phyloP scores from a whole-genome alignment of 2,329 filamentous ascomycete genomes.

The Orbilia oligospora region DNA sequence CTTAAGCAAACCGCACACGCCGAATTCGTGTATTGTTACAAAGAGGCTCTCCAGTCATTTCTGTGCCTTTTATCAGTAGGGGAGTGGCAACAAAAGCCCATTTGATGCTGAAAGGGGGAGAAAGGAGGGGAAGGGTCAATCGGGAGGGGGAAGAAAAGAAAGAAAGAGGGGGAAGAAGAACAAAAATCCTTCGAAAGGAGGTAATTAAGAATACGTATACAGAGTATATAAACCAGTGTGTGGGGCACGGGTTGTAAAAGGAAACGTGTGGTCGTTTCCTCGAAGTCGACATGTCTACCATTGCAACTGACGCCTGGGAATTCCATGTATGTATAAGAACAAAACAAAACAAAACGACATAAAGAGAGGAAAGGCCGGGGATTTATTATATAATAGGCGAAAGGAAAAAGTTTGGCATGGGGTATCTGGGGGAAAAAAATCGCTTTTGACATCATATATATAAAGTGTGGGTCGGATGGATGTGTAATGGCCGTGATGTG shows the following conservation, averaged over 20 bases:
- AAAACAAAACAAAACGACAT: constrained; percentile 6
- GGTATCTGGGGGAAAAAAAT: constrained; percentile 20
- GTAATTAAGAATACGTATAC: constrained; percentile 22
- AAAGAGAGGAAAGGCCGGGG: constrained; percentile 11
- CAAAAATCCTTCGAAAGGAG: neutral
- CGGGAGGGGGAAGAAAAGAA: neutral
- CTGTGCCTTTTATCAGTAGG: neutral
- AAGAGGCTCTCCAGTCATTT: neutral
- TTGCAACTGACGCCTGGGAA: constrained; percentile 39
- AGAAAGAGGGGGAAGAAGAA: neutral
- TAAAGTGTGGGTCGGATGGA: constrained; percentile 1
- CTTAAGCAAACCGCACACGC: neutral
- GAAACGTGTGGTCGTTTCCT: constrained; percentile 8
- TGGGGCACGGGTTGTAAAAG: constrained; percentile 10
- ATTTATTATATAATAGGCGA: constrained; percentile 13
- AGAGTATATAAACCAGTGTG: constrained; percentile 2
- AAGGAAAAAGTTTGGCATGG: constrained; percentile 21
- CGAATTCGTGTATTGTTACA: neutral
- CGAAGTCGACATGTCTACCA: constrained; percentile 37
- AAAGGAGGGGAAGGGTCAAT: neutral
- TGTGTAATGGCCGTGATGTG: neutral
- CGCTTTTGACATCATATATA: constrained; percentile 26
- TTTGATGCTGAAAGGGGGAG: neutral
- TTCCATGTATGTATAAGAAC: constrained; percentile 38
- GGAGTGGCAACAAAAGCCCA: neutral